Percentiles rank a stretch among this genome's conserved stretches.
Conservation (phyloP, 2,329 filamentous ascomycete species). For the Trichoderma brevicompactum region DNA sequence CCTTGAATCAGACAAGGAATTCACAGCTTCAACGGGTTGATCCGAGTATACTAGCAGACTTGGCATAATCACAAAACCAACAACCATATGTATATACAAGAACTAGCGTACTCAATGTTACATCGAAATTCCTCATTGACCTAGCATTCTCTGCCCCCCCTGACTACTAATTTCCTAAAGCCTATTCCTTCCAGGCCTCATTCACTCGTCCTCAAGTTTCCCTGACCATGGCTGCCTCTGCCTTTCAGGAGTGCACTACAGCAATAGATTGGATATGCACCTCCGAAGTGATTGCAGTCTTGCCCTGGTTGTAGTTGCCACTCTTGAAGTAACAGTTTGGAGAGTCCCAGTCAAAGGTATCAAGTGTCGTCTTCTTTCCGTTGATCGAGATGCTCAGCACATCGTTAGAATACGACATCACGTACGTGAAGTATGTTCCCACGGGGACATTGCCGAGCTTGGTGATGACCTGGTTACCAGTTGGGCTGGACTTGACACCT, state of each 20-base stretch:
- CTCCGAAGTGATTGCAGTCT: slow-evolving; percentile 34
- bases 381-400: slow-evolving; percentile 42
- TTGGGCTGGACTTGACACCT: slow-evolving; percentile 40
- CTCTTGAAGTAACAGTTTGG: slow-evolving; percentile 46
- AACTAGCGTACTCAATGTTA: background rate
- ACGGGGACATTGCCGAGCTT: slow-evolving; percentile 42
- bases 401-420: slow-evolving; percentile 43
- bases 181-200: background rate
- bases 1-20: background rate
- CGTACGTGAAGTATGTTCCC: slow-evolving; percentile 44
- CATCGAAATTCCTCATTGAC: background rate
- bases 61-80: background rate
- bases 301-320: slow-evolving; percentile 46
- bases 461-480: slow-evolving; percentile 40
- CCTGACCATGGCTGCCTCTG: background rate
- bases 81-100: background rate
- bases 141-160: background rate
- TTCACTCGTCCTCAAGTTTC: background rate
- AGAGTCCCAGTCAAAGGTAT: slow-evolving; percentile 38
- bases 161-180: background rate
- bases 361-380: slow-evolving; percentile 35
- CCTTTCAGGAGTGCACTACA: slow-evolving; percentile 36
- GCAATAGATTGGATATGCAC: slow-evolving; percentile 35
- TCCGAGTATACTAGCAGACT: background rate
- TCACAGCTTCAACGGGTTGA: background rate